These are phyloP conservation scores for Silybum marianum DNA, from an alignment of 129 eudicot genomes.

Conservation along the genomic window DNA sequence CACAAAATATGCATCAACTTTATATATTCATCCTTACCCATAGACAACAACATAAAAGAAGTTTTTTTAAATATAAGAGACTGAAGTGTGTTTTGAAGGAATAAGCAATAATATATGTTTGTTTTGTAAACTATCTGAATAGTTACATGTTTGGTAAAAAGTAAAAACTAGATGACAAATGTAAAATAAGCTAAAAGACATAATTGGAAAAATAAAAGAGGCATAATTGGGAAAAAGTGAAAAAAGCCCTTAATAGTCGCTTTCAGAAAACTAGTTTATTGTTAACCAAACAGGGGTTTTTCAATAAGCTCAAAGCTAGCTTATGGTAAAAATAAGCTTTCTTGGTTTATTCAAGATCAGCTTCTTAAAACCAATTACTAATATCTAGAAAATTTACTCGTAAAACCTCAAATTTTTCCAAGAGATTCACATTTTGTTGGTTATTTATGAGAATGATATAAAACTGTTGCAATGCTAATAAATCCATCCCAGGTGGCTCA, in stretches of 20 bases:
- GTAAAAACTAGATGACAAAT: neutral
- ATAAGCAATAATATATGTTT: neutral
- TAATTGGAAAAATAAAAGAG: neutral
- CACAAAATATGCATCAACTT: slow-evolving; percentile 3
- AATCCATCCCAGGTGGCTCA: no score
- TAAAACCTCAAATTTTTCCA: no score
- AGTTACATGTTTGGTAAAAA: neutral
- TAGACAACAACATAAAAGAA: neutral
- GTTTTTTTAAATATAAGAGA: neutral
- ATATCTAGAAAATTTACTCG: no score
- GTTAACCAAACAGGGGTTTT: neutral
- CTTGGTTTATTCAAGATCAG: no score
- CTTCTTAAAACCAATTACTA: no score
- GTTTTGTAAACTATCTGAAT: neutral
- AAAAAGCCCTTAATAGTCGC: neutral
- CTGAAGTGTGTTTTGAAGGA: no score
- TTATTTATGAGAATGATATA: no score
- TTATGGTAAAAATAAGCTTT: no score
- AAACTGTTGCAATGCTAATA: no score
- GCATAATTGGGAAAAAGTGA: neutral
- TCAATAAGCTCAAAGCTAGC: no score
- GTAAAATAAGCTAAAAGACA: neutral
- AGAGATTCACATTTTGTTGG: no score
- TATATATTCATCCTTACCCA: neutral
- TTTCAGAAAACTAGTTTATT: neutral